Percentiles rank a stretch among this genome's conserved stretches.
phyloP scores from a whole-genome alignment of 768 basidiomycete genomes.

The Gloeostereum incarnatum region DNA sequence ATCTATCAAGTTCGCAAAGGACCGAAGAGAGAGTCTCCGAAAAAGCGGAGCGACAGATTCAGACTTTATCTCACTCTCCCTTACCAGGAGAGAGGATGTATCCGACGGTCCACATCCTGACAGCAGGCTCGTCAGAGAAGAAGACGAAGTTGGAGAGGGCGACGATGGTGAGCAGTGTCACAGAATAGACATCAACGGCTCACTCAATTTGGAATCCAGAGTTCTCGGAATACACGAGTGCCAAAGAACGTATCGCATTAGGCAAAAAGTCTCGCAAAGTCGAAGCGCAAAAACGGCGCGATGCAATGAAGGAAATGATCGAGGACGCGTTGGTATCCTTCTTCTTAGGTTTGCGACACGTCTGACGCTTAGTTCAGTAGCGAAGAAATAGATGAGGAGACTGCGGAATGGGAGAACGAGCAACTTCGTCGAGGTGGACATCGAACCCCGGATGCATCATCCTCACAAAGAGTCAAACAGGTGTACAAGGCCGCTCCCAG shows the following conservation, averaged over 20 bases:
- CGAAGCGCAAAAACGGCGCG: constrained; percentile 58
- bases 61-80: constrained; percentile 74
- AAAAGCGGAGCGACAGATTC: constrained; percentile 39
- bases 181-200: not conserved
- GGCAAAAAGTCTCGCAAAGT: constrained; percentile 74
- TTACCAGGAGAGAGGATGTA: constrained; percentile 44
- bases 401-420: constrained; percentile 77
- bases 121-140: constrained; percentile 74
- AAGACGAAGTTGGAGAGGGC: constrained; percentile 81
- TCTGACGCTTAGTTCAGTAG: constrained; percentile 21
- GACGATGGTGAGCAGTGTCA: constrained; percentile 59
- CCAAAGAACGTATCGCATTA: constrained; percentile 77
- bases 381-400: constrained; percentile 79
- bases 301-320: constrained; percentile 73
- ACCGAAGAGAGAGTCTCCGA: constrained; percentile 64
- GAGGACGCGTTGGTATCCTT: constrained; percentile 57
- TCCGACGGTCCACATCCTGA: constrained; percentile 75
- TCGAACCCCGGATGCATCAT: constrained; percentile 24
- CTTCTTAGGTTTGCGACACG: not conserved
- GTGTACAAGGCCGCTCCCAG: constrained; percentile 68
- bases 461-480: constrained; percentile 33
- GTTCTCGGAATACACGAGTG: constrained; percentile 80
- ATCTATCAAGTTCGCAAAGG: constrained; percentile 63
- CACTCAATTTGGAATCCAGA: constrained; percentile 30
- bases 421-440: constrained; percentile 73